phyloP scores from a whole-genome alignment of 1,139 yeast species.

The Komagataea norvegica region DNA sequence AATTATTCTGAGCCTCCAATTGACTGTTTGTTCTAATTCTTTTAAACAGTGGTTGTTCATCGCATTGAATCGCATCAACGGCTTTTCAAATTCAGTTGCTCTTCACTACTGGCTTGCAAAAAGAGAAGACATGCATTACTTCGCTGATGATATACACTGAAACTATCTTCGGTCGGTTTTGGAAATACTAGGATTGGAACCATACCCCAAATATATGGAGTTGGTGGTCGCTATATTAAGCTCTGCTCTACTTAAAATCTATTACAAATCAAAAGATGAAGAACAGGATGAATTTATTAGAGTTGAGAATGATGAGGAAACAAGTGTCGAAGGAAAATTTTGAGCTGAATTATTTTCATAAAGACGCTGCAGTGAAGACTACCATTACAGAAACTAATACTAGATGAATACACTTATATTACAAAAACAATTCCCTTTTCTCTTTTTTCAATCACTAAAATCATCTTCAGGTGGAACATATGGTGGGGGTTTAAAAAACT shows the following conservation, averaged over 20 bases:
- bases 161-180: slow-evolving; percentile 67
- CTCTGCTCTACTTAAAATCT: slow-evolving; percentile 50
- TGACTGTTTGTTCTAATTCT: slow-evolving; percentile 55
- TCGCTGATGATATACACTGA: slow-evolving; percentile 67
- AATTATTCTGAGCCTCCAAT: slow-evolving; percentile 52
- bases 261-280: slow-evolving; percentile 36
- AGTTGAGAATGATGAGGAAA: slow-evolving; percentile 3
- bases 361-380: not conserved
- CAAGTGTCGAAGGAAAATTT: not conserved
- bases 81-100: slow-evolving; percentile 74
- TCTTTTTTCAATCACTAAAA: slow-evolving; percentile 17
- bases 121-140: slow-evolving; percentile 72
- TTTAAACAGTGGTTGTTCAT: slow-evolving; percentile 58
- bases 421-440: not conserved
- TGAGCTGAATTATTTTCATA: not conserved
- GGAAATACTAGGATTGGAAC: slow-evolving; percentile 66
- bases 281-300: slow-evolving; percentile 8
- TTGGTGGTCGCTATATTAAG: slow-evolving; percentile 49
- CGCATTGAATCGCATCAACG: slow-evolving; percentile 57
- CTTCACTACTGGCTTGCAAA: slow-evolving; percentile 73
- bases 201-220: slow-evolving; percentile 66
- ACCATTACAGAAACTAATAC: not conserved
- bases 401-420: not conserved
- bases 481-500: slow-evolving; percentile 56
- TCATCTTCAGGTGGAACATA: slow-evolving; percentile 37